Evolutionary conservation across 2,329 filamentous ascomycete genomes (phyloP).

Genomic region (Apiospora aurea): DNA sequence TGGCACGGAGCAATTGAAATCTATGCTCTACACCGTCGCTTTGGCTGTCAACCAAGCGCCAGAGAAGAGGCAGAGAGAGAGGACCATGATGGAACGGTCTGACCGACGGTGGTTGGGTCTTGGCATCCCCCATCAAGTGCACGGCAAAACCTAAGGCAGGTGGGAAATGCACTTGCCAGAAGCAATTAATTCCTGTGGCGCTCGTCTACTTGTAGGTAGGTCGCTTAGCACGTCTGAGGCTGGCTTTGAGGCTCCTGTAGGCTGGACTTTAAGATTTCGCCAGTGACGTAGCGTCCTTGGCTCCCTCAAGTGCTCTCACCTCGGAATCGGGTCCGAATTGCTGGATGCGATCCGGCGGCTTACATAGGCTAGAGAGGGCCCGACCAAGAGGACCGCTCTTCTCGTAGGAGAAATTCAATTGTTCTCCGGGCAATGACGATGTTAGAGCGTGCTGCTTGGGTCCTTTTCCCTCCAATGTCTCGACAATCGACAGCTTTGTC

Average conservation of each 20-base stretch:
- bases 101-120: not conserved
- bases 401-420: not conserved
- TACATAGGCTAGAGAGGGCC: not conserved
- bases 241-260: not conserved
- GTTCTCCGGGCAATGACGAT: not conserved
- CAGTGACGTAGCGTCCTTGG: not conserved
- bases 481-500: conserved; percentile 6
- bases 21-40: not conserved
- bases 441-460: not conserved
- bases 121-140: not conserved
- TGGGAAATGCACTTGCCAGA: not conserved
- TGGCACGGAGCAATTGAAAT: not conserved
- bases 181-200: not conserved
- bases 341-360: not conserved
- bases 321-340: not conserved
- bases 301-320: too few species aligned
- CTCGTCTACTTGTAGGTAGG: not conserved
- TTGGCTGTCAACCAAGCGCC: not conserved
- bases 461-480: not conserved
- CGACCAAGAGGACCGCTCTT: not conserved
- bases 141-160: not conserved
- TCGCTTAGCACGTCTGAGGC: not conserved
- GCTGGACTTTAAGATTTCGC: not conserved
- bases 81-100: not conserved
- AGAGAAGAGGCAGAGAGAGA: not conserved